A percentile compares a stretch with the other conserved stretches of the same genome.
phyloP scores from a whole-genome alignment of 495 filamentous ascomycete genomes.

The Penicillium argentinense region DNA sequence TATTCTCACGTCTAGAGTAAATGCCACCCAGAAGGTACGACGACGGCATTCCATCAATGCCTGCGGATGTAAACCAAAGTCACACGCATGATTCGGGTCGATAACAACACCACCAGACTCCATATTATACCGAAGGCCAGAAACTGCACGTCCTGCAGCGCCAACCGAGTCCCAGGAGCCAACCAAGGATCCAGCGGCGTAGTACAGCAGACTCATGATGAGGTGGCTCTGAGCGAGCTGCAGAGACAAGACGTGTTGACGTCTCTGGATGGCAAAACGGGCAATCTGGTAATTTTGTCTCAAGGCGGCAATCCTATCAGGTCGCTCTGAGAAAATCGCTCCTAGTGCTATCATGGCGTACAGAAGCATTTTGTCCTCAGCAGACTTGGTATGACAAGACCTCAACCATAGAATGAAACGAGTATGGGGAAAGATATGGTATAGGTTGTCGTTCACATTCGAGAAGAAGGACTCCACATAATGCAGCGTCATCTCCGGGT shows the following conservation, averaged over 20 bases:
- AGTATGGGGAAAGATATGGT: constrained; percentile 57
- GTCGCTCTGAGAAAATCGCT: constrained; percentile 56
- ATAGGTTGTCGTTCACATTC: constrained; percentile 51
- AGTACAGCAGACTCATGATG: constrained; percentile 64
- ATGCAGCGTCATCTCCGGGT: constrained; percentile 47
- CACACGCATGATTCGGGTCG: constrained; percentile 41
- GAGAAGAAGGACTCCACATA: constrained; percentile 57
- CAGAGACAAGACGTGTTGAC: constrained; percentile 50
- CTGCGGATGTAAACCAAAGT: constrained; percentile 57
- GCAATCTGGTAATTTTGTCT: constrained; percentile 57
- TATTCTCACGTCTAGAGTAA: constrained; percentile 57
- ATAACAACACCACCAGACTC: constrained; percentile 56
- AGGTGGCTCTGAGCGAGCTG: constrained; percentile 63
- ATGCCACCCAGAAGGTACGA: constrained; percentile 67
- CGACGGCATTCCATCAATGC: constrained; percentile 64
- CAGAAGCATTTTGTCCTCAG: constrained; percentile 68
- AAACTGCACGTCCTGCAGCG: constrained; percentile 56
- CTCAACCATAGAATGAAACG: constrained; percentile 54
- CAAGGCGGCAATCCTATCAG: constrained; percentile 45
- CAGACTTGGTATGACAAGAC: constrained; percentile 51
- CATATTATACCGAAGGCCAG: constrained; percentile 57
- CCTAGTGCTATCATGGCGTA: constrained; percentile 64
- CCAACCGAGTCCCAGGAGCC: constrained; percentile 62
- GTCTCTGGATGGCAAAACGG: constrained; percentile 54
- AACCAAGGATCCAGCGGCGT: constrained; percentile 51